These are phyloP conservation scores for Kandelia obovata DNA, from an alignment of 345 rosid species.

Conservation along the genomic window DNA sequence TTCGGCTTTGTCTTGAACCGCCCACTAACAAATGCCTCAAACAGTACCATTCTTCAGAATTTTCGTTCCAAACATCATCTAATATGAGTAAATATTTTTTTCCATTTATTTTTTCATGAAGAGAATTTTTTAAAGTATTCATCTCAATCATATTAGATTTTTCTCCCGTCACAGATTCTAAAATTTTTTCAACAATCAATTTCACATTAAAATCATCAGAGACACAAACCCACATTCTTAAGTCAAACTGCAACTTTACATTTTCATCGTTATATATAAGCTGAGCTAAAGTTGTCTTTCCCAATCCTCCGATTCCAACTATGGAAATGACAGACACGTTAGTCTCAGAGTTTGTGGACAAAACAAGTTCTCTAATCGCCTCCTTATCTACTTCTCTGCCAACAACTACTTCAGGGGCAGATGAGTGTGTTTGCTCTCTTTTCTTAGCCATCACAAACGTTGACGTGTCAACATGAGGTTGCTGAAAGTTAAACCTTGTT, in stretches of 20 bases:
- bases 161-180: conserved; percentile 1
- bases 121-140: conserved; percentile 6
- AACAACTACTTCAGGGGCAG: not conserved
- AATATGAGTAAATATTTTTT: conserved; percentile 19
- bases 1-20: conserved; percentile 17
- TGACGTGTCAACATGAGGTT: not conserved
- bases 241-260: conserved; percentile 10
- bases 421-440: not conserved
- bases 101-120: not conserved
- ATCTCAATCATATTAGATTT: not conserved
- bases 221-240: conserved; percentile 1
- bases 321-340: conserved; percentile 22
- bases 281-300: conserved; percentile 28
- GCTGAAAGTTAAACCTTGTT: not conserved
- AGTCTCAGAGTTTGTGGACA: not conserved
- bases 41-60: conserved; percentile 6
- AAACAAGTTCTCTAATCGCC: not conserved
- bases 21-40: conserved; percentile 8
- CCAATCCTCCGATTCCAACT: conserved; percentile 27
- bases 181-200: conserved; percentile 8
- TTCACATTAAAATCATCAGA: conserved; percentile 15
- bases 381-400: conserved; percentile 24
- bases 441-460: not conserved
- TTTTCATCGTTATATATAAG: conserved; percentile 14
- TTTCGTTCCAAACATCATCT: conserved; percentile 27